phyloP scores from a whole-genome alignment of 1,284 basidiomycete species.

The Schizopora paradoxa region DNA sequence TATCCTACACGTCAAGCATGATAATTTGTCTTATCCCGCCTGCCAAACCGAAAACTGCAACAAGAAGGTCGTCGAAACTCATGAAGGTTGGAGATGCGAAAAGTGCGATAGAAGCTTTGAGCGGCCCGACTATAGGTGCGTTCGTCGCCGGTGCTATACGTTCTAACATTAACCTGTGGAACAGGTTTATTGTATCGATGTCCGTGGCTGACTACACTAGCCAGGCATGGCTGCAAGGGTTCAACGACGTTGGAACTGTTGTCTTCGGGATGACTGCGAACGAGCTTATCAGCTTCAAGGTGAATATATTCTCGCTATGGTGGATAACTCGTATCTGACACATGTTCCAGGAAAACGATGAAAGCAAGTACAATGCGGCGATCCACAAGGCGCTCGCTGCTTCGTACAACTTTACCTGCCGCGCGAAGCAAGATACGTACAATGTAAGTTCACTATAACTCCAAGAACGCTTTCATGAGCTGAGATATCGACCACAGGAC shows the following conservation, averaged over 20 bases:
- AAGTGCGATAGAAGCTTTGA: constrained; percentile 81
- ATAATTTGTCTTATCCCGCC: constrained; percentile 87
- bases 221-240: constrained; percentile 91
- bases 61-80: constrained; percentile 83
- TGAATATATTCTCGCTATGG: constrained; percentile 26
- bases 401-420: constrained; percentile 81
- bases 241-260: constrained; percentile 85
- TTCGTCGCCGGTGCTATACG: constrained; percentile 14
- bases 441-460: constrained; percentile 50
- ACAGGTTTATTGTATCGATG: constrained; percentile 85
- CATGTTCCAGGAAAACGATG: constrained; percentile 54
- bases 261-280: constrained; percentile 81
- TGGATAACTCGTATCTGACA: constrained; percentile 3
- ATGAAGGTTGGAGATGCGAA: constrained; percentile 84
- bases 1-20: constrained; percentile 84
- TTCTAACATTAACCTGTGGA: neutral
- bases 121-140: constrained; percentile 79
- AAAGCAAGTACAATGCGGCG: constrained; percentile 54
- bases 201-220: constrained; percentile 87
- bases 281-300: constrained; percentile 72
- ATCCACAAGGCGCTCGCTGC: constrained; percentile 66
- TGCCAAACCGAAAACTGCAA: constrained; percentile 81
- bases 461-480: neutral
- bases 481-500: constrained; percentile 48
- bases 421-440: constrained; percentile 84